Conservation (phyloP, 2,329 filamentous ascomycete genomes). For the Penicillium aurantiogriseum region DNA sequence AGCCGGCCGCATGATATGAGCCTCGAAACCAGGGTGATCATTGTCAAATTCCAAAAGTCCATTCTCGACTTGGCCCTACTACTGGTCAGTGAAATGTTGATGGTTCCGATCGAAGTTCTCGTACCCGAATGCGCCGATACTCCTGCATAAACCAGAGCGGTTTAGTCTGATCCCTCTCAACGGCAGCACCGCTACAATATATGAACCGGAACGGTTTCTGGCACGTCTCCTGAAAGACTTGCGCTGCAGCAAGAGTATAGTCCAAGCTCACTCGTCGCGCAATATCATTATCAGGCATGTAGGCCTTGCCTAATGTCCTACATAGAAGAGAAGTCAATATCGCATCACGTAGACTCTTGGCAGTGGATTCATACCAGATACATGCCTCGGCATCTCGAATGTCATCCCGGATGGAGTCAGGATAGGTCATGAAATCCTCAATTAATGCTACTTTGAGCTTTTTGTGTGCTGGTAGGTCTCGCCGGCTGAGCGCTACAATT, state of each 20-base stretch:
- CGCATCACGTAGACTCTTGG: neutral
- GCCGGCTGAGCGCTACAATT: slow-evolving; percentile 52
- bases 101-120: neutral
- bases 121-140: slow-evolving; percentile 19
- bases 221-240: slow-evolving; percentile 5
- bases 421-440: slow-evolving; percentile 55
- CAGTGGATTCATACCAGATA: slow-evolving; percentile 40
- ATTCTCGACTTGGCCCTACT: slow-evolving; percentile 22
- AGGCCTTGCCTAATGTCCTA: slow-evolving; percentile 17
- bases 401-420: slow-evolving; percentile 43
- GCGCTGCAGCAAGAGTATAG: slow-evolving; percentile 8
- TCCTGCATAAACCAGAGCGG: slow-evolving; percentile 19
- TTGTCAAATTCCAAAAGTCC: slow-evolving; percentile 13
- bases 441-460: slow-evolving; percentile 54
- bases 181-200: slow-evolving; percentile 18
- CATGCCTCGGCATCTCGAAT: slow-evolving; percentile 47
- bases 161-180: slow-evolving; percentile 19
- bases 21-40: slow-evolving; percentile 11
- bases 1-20: slow-evolving; percentile 22
- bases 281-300: slow-evolving; percentile 3
- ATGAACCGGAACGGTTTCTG: slow-evolving; percentile 18
- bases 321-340: neutral
- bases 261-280: slow-evolving; percentile 12
- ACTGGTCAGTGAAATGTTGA: neutral
- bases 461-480: slow-evolving; percentile 44